phyloP scores from a whole-genome alignment of 2,329 filamentous ascomycete species.

The Pestalotiopsis sp. region DNA sequence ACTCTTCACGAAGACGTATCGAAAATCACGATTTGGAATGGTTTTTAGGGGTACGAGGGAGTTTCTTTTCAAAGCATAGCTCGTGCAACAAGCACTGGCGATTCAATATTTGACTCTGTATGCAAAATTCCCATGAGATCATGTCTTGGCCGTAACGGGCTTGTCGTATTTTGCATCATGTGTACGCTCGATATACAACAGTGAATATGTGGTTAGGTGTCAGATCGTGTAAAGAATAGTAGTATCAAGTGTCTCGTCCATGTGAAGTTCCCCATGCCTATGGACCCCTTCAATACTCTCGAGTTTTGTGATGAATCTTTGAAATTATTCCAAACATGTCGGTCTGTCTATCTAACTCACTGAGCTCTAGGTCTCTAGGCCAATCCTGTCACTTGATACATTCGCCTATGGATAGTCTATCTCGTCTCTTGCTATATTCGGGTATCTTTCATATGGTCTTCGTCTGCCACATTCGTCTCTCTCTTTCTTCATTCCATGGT shows the following conservation, averaged over 20 bases:
- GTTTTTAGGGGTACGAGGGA: not conserved
- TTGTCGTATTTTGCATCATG: not conserved
- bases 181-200: too few species aligned
- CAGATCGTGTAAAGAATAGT: too few species aligned
- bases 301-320: too few species aligned
- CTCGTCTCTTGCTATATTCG: not conserved
- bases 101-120: not conserved
- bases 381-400: not conserved
- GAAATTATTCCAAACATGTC: too few species aligned
- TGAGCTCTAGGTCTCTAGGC: not conserved
- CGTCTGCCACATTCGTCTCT: not conserved
- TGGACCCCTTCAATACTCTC: too few species aligned
- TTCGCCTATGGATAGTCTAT: not conserved
- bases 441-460: not conserved
- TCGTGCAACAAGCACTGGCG: not conserved
- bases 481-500: not conserved
- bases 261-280: too few species aligned
- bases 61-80: conserved; percentile 1
- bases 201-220: too few species aligned
- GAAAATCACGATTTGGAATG: not conserved
- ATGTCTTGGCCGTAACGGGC: not conserved
- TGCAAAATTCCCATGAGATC: not conserved
- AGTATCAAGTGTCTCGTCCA: too few species aligned
- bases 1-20: not conserved
- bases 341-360: too few species aligned